These are phyloP conservation scores for Puccinia horiana DNA, from an alignment of 1,284 basidiomycete genomes.

Conservation along the genomic window DNA sequence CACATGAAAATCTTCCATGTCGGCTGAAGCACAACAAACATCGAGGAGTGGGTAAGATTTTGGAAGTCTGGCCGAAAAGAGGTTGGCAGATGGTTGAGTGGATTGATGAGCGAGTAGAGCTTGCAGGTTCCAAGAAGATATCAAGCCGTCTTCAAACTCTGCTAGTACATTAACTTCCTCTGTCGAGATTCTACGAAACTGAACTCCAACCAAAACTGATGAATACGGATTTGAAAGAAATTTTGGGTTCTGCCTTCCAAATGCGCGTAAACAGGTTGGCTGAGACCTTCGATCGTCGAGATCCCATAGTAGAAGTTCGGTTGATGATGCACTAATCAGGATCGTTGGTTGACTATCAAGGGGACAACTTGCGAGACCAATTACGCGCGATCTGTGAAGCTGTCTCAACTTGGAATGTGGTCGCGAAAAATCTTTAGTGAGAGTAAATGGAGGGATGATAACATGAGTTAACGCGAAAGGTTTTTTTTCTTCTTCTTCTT, in stretches of 20 bases:
- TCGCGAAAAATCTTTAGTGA: not conserved
- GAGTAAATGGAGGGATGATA: not conserved
- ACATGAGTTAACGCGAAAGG: not conserved
- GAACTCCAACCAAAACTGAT: not conserved
- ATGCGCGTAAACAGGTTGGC: constrained; percentile 11
- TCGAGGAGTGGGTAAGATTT: not conserved
- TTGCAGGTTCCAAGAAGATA: constrained; percentile 8
- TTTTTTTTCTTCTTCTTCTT: no score
- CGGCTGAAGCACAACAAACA: not conserved
- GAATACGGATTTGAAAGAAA: constrained; percentile 10
- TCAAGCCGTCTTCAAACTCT: constrained; percentile 2
- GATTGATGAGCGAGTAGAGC: not conserved
- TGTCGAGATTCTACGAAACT: not conserved
- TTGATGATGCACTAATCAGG: constrained; percentile 14
- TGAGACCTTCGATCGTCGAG: not conserved
- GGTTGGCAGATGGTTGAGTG: not conserved
- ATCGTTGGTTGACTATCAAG: not conserved
- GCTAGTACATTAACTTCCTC: not conserved
- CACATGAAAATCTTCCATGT: not conserved
- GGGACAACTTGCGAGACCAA: constrained; percentile 16
- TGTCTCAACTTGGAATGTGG: constrained; percentile 4
- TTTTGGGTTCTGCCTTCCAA: constrained; percentile 16
- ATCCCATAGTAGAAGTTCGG: constrained; percentile 11
- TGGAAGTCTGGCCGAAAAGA: not conserved
- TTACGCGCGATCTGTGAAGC: constrained; percentile 2